Base-by-base conservation (phyloP, 2,329 filamentous ascomycete species). In the Colletotrichum phormii region DNA sequence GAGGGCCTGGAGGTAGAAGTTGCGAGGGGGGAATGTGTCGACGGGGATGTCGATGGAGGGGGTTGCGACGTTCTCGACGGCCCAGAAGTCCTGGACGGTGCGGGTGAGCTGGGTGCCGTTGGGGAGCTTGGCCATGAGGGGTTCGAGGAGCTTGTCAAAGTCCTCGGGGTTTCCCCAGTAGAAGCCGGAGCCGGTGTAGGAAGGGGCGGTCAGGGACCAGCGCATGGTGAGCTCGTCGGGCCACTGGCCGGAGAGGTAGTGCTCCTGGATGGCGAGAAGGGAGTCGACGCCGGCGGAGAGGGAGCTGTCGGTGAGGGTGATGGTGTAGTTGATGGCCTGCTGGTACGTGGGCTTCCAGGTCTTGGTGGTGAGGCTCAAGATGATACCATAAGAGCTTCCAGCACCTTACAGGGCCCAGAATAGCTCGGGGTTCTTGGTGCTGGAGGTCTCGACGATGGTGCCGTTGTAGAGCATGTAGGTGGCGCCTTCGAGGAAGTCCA, bases 391-490 rank as follows among this genome's bases (percentile, higher is more conserved):
- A 7, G 71, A 74, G 15, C 66, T 60, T n/a, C 73, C 73, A 26
- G 73, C 73, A 1, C 73, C 73, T 71, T 75, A 67, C 15, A 73
- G 63, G n/a, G 73, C 73, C 73, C 73, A 75, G 61, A 75, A 73
- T 24, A 74, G 73, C 33, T 75, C 73, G 12, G 73, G 71, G 49
- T 74, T 71, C 65, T 73, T 49, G 46, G 70, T 71, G 31, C 69
- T 64, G 33, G 69, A 72, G 42, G 70, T 63, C 42, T 73, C 42
- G 18, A 60, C 71, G 12, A 75, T 31, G 55, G 73, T 75, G 13
- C 73, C 73, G 73, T 75, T 75, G 61, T 74, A 75, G 15, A 75
- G 73, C 73, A 75, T 75, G 58, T 75, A 75, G 5, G 68, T 67
- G 26, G 64, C 73, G n/a, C 63, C 54, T 9, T 67, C 59, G n/a